Conservation (phyloP, 768 basidiomycete genomes). For the Dioszegia aurantiaca region DNA sequence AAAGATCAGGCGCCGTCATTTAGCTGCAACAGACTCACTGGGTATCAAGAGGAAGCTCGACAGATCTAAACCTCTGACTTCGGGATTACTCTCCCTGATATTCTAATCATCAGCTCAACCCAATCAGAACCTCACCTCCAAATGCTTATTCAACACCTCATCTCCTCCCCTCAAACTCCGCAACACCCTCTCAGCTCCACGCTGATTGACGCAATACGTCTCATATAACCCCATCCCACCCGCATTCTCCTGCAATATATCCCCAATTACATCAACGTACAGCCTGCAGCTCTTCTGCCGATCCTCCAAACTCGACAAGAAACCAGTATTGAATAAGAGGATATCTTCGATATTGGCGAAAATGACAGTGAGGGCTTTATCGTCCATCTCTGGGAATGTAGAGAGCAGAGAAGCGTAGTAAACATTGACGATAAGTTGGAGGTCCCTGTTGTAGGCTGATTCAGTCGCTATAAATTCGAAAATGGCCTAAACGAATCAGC, state of each 20-base stretch:
- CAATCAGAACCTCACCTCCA: slow-evolving; percentile 60
- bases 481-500: slow-evolving; percentile 63
- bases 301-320: slow-evolving; percentile 83
- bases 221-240: slow-evolving; percentile 74
- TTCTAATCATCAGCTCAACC: slow-evolving; percentile 55
- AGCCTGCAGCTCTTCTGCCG: slow-evolving; percentile 87
- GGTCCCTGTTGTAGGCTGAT: slow-evolving; percentile 78
- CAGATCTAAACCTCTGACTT: slow-evolving; percentile 75
- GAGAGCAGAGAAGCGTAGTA: slow-evolving; percentile 79
- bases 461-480: slow-evolving; percentile 95
- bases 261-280: slow-evolving; percentile 84
- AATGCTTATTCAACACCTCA: slow-evolving; percentile 62
- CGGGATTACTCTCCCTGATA: slow-evolving; percentile 68
- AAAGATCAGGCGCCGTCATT: no score
- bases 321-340: slow-evolving; percentile 78
- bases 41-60: slow-evolving; percentile 89
- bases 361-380: slow-evolving; percentile 73
- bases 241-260: slow-evolving; percentile 73
- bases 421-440: slow-evolving; percentile 70
- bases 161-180: slow-evolving; percentile 70
- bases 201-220: slow-evolving; percentile 90
- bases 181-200: slow-evolving; percentile 69
- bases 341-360: slow-evolving; percentile 95
- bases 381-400: slow-evolving; percentile 58
- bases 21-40: slow-evolving; percentile 68